Conservation (phyloP, 495 filamentous ascomycete genomes). For the Penicillium cinerascens region DNA sequence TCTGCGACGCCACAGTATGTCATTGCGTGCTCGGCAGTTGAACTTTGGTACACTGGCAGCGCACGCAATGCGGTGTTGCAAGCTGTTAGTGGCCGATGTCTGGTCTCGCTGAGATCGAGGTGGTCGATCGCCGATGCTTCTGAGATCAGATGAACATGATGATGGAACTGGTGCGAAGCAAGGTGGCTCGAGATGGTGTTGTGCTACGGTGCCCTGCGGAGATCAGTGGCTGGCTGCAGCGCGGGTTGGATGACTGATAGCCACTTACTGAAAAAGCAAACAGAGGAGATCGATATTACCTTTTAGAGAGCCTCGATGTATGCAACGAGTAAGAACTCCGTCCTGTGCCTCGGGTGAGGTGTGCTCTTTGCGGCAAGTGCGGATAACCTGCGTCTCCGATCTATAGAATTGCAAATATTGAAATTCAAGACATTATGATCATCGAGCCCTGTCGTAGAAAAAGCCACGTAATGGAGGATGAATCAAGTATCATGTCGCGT, state of each 20-base stretch:
- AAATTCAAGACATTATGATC: background rate
- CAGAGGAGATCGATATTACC: background rate
- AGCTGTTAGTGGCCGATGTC: background rate
- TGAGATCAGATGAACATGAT: background rate
- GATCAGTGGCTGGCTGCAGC: constrained; percentile 8
- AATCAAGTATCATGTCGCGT: background rate
- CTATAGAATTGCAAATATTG: background rate
- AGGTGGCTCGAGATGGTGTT: constrained; percentile 2
- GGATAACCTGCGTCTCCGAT: background rate
- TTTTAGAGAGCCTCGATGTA: background rate
- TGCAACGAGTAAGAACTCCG: background rate
- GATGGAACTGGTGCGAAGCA: background rate
- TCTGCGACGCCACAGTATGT: background rate
- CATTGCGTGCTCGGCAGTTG: background rate
- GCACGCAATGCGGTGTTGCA: background rate
- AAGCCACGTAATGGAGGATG: background rate
- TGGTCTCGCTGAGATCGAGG: background rate
- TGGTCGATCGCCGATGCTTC: background rate
- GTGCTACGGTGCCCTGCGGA: background rate
- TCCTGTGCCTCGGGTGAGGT: background rate
- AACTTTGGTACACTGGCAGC: background rate
- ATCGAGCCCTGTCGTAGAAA: background rate
- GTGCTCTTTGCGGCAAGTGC: background rate
- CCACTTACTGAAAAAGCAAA: constrained; percentile 2
- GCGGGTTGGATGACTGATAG: background rate